Percentiles rank a stretch among this genome's conserved stretches.
Evolutionary conservation across 2,329 filamentous ascomycete genomes (phyloP).

Genomic region (Ophiostoma pallidulum): DNA sequence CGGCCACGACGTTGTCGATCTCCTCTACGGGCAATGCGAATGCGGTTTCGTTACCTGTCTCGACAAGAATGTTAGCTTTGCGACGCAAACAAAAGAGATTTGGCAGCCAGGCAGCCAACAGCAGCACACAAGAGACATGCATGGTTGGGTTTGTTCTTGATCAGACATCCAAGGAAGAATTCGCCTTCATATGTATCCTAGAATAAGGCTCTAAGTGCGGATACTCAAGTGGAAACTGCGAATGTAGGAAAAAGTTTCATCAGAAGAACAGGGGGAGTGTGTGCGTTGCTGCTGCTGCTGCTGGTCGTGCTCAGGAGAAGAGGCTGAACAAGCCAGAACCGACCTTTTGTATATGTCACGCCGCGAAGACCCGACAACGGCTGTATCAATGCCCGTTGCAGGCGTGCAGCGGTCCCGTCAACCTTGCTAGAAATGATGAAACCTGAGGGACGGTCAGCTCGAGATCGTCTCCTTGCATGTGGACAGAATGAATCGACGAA

Average conservation of each 20-base stretch:
- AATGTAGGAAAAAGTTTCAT: conserved; percentile 71
- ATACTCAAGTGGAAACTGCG: conserved; percentile 80
- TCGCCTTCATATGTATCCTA: conserved; percentile 57
- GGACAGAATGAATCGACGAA: neutral
- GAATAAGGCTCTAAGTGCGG: conserved; percentile 49
- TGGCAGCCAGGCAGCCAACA: neutral
- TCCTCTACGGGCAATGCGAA: too few relatives aligned
- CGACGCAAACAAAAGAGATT: too few relatives aligned
- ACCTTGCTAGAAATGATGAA: too few relatives aligned
- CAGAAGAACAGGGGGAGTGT: conserved; percentile 31
- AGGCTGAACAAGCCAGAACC: too few relatives aligned
- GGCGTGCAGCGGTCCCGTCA: too few relatives aligned
- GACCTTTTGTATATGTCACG: too few relatives aligned
- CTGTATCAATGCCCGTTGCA: too few relatives aligned
- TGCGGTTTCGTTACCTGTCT: too few relatives aligned
- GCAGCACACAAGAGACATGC: conserved; percentile 5
- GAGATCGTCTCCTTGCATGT: neutral
- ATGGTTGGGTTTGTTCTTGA: conserved; percentile 7
- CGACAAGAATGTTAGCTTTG: neutral
- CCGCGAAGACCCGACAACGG: too few relatives aligned
- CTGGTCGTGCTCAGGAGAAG: too few relatives aligned
- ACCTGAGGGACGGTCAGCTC: too few relatives aligned
- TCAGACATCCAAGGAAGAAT: conserved; percentile 66
- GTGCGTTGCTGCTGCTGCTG: neutral
- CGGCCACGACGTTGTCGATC: too few relatives aligned